Base-by-base conservation (phyloP, 192 early-diverging fungal genomes). In the Coemansia sp. region DNA sequence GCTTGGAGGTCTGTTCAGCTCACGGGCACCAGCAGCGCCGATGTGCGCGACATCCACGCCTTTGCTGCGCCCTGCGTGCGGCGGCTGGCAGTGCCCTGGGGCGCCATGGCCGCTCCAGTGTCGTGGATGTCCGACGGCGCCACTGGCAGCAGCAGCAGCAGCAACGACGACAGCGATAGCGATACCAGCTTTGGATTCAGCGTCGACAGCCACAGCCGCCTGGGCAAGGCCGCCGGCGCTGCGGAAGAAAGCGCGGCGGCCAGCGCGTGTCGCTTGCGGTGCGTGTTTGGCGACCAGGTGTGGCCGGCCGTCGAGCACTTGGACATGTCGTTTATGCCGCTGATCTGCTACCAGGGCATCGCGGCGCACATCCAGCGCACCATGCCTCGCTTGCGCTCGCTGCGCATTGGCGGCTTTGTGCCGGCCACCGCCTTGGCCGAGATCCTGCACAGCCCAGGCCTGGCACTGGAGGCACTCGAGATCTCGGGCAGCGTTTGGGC, bases 271-370 rank as follows among this genome's bases (percentile, higher is more conserved):
- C 53, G 70, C 17, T 58, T 71, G 38, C 64, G 71, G 49, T 35
- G 64, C 37, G 63, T 73, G 49, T 73, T 73, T 59, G 71, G 71
- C 60, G 61, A 53, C 49, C 54, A 59, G 53, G 54, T 51, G 24
- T 73, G 71, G 71, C 71, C 71, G 9, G 45, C 40, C 17, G 71
- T 67, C 46, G 71, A 67, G 56, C 71, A 73, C 60, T 56, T 73
- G 37, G 71, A 73, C 45, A 73, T 73, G 71, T 62, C 71, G 65
- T 73, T 73, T 29, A 73, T 73, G 71, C 71, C 71, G 71, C 65
- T 73, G 59, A 67, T 73, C 64, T 73, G 65, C 65, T 73, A 73
- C 65, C 71, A 73, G 54, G 71, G 71, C 54, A 54, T 73, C 40
- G 64, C 56, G 7, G 65, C 59, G 6, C 71, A 67, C 36, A 51